Evolutionary conservation across 495 filamentous ascomycete genomes (phyloP), one percentile per base, ranked within the genome.

Genomic region (Sordaria brevicollis): DNA sequence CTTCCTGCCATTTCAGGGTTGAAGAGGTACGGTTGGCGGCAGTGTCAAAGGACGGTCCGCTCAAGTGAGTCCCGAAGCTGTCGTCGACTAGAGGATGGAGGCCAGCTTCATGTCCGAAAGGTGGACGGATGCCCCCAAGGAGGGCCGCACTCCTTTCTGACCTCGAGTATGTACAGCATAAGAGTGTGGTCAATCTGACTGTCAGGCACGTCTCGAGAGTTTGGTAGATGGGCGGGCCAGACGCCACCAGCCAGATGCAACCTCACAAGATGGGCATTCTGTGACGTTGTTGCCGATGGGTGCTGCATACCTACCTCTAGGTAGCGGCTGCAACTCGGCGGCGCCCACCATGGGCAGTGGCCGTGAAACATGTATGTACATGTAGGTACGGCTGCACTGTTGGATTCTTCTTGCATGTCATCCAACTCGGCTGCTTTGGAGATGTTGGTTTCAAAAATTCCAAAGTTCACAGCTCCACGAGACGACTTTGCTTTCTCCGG

Each of bases 91-190:
- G 19, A 17, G 15, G 11, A 17, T 31, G 43, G 25, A 37, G 43
- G 34, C 29, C 15, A 65, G 68, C 35, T 31, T 62, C 49, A 29
- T 62, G 25, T 17, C 25, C 49, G 25, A 62, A 17, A 15, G 49
- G 21, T 17, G 21, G 21, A 29, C 70, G 76, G 77, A 74, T 71
- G 70, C 75, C 73, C 72, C 76, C 76, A 75, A 75, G 71, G 71
- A 73, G 65, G 67, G 65, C 76, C 71, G 76, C 15, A 11, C 29
- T 57, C 49, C 21, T 21, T 57, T 13, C 25, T 11, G 21, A 31
- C 49, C 11, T 31, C 5, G 49, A 57, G 11, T 15, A 8, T 29
- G n/a, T n/a, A n/a, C n/a, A n/a, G n/a, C n/a, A 31, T 11, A 57
- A 25, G 11, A 57, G 49, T 29, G 11, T 57, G 25, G 11, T 57